Conservation (phyloP, 257 asterid genomes). For the Nyctanthes arbortristis region DNA sequence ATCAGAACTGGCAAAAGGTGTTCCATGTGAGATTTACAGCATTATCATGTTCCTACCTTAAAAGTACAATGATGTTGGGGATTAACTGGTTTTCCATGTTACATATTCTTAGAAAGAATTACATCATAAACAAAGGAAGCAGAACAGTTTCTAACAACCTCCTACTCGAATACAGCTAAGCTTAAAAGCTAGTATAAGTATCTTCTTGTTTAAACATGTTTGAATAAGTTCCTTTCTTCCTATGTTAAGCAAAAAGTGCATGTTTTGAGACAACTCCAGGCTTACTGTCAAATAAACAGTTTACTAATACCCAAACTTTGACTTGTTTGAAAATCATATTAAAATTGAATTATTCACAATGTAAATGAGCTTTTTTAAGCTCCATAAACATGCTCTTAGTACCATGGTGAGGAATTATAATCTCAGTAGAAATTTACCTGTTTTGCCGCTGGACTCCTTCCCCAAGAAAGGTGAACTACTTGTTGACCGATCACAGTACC, state of each 20-base stretch:
- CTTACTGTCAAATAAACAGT: background rate
- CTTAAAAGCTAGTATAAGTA: background rate
- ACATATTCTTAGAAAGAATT: background rate
- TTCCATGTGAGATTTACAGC: background rate
- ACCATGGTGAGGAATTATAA: slow-evolving; percentile 4
- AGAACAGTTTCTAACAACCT: background rate
- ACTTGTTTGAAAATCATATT: background rate
- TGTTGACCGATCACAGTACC: slow-evolving; percentile 87
- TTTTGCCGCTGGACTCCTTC: slow-evolving; percentile 77
- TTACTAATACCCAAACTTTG: background rate
- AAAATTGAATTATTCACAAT: background rate
- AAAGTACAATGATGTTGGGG: background rate
- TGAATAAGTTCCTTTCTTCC: background rate
- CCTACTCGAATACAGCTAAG: background rate
- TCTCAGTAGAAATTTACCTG: slow-evolving; percentile 51
- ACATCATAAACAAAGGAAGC: background rate
- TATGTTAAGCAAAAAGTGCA: background rate
- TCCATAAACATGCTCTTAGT: too few species aligned
- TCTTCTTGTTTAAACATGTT: background rate
- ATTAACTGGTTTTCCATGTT: background rate
- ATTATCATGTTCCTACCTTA: background rate
- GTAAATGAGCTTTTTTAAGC: background rate
- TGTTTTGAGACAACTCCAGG: background rate
- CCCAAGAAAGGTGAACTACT: slow-evolving; percentile 94
- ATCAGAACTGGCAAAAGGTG: background rate